phyloP scores from a whole-genome alignment of 2,329 filamentous ascomycete genomes.

The Tolypocladium sp. region DNA sequence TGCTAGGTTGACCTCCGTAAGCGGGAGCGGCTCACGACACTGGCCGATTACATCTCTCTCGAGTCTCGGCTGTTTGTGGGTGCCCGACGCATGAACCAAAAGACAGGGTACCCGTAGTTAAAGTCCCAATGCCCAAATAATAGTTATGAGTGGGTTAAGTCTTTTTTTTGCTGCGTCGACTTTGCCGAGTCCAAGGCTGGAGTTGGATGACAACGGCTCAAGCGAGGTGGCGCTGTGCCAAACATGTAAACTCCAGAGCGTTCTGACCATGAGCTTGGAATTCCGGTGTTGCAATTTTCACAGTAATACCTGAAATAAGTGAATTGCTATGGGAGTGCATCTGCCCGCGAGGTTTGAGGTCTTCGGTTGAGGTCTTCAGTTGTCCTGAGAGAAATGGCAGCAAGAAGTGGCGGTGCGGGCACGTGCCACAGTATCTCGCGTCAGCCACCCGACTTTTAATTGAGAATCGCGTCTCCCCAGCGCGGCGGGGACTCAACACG shows the following conservation, averaged over 20 bases:
- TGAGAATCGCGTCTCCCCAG: slow-evolving; percentile 13
- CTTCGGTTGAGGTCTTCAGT: too few species aligned
- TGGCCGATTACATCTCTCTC: background rate
- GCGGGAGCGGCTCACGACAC: background rate
- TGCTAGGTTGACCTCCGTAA: background rate
- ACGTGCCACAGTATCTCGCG: background rate
- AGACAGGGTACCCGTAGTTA: background rate
- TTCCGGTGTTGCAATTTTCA: background rate
- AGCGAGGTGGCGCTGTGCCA: background rate
- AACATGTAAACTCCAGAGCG: background rate
- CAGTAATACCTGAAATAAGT: too few species aligned
- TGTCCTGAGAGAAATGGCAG: background rate
- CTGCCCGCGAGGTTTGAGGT: background rate
- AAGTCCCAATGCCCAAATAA: background rate
- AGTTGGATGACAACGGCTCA: too few species aligned
- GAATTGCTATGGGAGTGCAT: background rate
- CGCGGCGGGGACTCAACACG: slow-evolving; percentile 1
- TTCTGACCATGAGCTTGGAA: background rate
- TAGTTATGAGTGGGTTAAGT: background rate
- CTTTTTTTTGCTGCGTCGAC: background rate
- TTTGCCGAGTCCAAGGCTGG: background rate
- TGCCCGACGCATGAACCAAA: background rate
- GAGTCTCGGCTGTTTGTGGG: background rate
- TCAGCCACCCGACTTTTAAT: slow-evolving; percentile 7
- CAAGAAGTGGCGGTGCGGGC: slow-evolving; percentile 2